Conservation (phyloP, 2,329 filamentous ascomycete species). For the Pseudocercospora eumusae region DNA sequence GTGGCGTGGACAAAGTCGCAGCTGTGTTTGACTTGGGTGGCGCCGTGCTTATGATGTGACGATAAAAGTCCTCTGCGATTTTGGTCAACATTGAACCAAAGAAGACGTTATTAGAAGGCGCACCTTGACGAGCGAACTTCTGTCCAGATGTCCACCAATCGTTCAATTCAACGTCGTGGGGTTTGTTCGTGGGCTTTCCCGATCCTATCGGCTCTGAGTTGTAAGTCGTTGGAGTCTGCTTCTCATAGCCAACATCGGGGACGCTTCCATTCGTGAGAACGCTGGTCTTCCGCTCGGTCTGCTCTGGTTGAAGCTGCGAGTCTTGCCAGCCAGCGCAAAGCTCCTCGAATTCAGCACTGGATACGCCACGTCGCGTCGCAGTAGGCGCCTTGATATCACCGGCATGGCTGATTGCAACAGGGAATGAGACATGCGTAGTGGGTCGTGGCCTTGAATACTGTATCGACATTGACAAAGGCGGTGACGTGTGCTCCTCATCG, state of each 20-base stretch:
- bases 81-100: background rate
- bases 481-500: background rate
- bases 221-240: background rate
- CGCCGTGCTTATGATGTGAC: constrained; percentile 14
- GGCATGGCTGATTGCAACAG: background rate
- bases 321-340: constrained; percentile 13
- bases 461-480: background rate
- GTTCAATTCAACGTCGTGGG: constrained; percentile 42
- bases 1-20: background rate
- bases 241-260: constrained; percentile 13
- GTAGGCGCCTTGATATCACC: constrained; percentile 1
- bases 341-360: constrained; percentile 8
- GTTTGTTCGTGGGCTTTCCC: constrained; percentile 13
- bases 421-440: background rate
- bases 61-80: constrained; percentile 17
- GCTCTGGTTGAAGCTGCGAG: background rate
- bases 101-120: constrained; percentile 23
- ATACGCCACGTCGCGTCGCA: background rate
- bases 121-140: constrained; percentile 38
- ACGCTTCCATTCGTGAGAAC: constrained; percentile 19
- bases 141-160: constrained; percentile 45
- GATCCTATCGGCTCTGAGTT: constrained; percentile 3
- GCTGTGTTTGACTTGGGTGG: background rate
- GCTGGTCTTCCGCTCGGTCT: constrained; percentile 16
- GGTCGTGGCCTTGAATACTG: background rate